Percentiles rank a stretch among this genome's conserved stretches.
Evolutionary conservation across 768 basidiomycete species (phyloP).

Genomic region (Pulveroboletus sp.): DNA sequence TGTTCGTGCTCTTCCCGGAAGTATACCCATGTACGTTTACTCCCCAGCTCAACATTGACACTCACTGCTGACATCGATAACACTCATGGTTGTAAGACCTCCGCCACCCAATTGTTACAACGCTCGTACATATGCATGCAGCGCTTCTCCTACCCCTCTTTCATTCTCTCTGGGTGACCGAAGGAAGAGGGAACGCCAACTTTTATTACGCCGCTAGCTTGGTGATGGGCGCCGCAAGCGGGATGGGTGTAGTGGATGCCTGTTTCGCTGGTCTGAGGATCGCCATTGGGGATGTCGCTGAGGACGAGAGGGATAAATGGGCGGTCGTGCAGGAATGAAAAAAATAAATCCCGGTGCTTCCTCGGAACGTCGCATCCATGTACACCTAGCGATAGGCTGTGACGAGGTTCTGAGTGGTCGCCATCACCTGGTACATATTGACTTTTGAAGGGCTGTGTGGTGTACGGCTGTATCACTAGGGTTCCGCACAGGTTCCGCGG

Average conservation of each 20-base stretch:
- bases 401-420: no score
- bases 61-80: not conserved
- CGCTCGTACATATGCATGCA: conserved; percentile 79
- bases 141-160: conserved; percentile 85
- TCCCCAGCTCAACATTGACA: not conserved
- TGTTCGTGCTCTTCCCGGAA: conserved; percentile 82
- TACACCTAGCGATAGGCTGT: no score
- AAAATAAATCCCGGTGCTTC: no score
- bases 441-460: no score
- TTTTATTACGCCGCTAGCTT: conserved; percentile 97
- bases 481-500: no score
- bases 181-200: conserved; percentile 95
- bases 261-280: conserved; percentile 79
- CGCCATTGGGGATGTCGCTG: conserved; percentile 53
- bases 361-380: no score
- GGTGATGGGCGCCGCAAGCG: conserved; percentile 87
- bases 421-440: no score
- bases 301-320: conserved; percentile 35
- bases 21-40: conserved; percentile 64
- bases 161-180: conserved; percentile 84
- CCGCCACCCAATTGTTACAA: conserved; percentile 78
- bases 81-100: conserved; percentile 49
- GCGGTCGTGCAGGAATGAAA: conserved; percentile 26
- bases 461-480: no score
- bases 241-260: conserved; percentile 76